Evolutionary conservation across 805 yeast genomes (phyloP).

Genomic region (Vanderwaltozyma verrucispora): DNA sequence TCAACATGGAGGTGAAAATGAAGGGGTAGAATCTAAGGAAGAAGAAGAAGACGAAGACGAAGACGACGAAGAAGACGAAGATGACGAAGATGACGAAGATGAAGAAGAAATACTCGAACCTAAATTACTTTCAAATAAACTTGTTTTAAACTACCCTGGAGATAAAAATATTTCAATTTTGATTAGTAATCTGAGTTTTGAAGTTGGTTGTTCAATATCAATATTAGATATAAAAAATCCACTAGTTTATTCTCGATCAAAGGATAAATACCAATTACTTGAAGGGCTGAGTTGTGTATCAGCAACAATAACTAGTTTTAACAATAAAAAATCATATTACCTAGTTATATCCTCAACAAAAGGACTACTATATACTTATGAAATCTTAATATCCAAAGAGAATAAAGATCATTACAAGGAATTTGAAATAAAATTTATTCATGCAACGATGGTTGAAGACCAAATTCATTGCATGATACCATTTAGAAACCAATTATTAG

Average conservation of each 20-base stretch:
- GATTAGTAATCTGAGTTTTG: background rate
- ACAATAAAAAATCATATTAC: slow-evolving; percentile 20
- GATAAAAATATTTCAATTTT: background rate
- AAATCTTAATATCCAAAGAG: slow-evolving; percentile 9
- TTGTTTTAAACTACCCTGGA: background rate
- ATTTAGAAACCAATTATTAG: slow-evolving; percentile 53
- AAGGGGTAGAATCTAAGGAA: slow-evolving; percentile 2
- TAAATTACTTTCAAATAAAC: background rate
- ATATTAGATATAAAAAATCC: background rate
- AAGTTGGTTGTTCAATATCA: background rate
- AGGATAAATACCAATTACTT: slow-evolving; percentile 2
- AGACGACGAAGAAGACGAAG: slow-evolving; percentile 7
- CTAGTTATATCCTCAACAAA: slow-evolving; percentile 38
- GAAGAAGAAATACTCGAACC: slow-evolving; percentile 1
- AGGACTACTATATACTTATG: slow-evolving; percentile 10
- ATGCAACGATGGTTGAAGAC: slow-evolving; percentile 46
- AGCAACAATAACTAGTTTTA: slow-evolving; percentile 20
- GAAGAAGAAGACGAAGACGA: slow-evolving; percentile 2
- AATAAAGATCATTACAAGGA: slow-evolving; percentile 13
- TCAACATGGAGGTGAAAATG: background rate
- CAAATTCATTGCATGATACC: slow-evolving; percentile 38
- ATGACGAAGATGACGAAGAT: slow-evolving; percentile 9
- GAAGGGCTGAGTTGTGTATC: slow-evolving; percentile 6
- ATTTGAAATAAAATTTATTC: slow-evolving; percentile 39
- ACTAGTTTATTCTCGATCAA: background rate